Percentiles rank a stretch among this genome's conserved stretches.
Conservation (phyloP, 495 filamentous ascomycete genomes). For the Tricharina praecox region DNA sequence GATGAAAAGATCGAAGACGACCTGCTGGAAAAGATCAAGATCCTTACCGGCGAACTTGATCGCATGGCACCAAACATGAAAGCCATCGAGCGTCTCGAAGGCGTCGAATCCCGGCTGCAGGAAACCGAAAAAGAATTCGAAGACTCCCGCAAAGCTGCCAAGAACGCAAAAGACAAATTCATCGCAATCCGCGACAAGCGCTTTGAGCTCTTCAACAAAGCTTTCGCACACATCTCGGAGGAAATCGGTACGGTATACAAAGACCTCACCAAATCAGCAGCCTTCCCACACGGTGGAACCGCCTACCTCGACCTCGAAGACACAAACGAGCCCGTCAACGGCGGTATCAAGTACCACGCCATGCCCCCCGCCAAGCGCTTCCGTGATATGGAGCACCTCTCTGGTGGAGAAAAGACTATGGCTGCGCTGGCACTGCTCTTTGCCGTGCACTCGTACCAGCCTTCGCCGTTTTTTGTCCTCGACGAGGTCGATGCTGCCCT, state of each 20-base stretch:
- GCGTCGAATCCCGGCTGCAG: slow-evolving; percentile 65
- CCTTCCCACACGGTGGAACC: slow-evolving; percentile 53
- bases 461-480: slow-evolving; percentile 89
- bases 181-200: slow-evolving; percentile 63
- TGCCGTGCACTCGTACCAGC: slow-evolving; percentile 87
- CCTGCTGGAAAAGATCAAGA: slow-evolving; percentile 58
- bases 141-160: slow-evolving; percentile 53
- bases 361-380: slow-evolving; percentile 98
- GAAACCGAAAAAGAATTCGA: slow-evolving; percentile 80
- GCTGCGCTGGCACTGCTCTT: slow-evolving; percentile 89
- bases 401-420: slow-evolving; percentile 97
- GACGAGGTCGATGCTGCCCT: slow-evolving; percentile 97
- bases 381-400: slow-evolving; percentile 96
- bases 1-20: slow-evolving; percentile 60
- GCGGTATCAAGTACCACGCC: slow-evolving; percentile 92
- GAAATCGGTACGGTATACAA: slow-evolving; percentile 89
- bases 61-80: slow-evolving; percentile 93
- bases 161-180: slow-evolving; percentile 65
- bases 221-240: slow-evolving; percentile 85
- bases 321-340: slow-evolving; percentile 72
- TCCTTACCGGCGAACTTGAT: slow-evolving; percentile 61
- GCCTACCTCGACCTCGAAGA: slow-evolving; percentile 89
- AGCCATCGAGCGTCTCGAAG: slow-evolving; percentile 80
- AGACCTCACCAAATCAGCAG: slow-evolving; percentile 62
- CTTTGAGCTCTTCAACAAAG: slow-evolving; percentile 82